These are phyloP conservation scores for Russula ochroleuca DNA, from an alignment of 768 basidiomycete genomes.

Conservation along the genomic window DNA sequence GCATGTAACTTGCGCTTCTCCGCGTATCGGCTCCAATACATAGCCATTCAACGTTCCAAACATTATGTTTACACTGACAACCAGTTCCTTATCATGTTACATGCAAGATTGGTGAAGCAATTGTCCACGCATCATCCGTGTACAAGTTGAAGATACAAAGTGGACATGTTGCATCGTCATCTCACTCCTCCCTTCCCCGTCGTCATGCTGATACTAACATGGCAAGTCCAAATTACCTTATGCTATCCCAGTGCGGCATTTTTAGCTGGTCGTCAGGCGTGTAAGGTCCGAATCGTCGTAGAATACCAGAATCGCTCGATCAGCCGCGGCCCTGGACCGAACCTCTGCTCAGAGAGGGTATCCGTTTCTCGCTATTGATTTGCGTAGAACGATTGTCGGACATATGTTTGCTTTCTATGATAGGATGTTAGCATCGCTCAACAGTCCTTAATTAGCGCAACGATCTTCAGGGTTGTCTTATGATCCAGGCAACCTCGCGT, in stretches of 20 bases:
- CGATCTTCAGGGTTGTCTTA: too few species aligned
- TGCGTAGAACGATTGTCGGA: constrained; percentile 3
- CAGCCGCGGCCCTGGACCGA: constrained; percentile 76
- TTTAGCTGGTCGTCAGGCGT: too few species aligned
- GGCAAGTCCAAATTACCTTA: constrained; percentile 42
- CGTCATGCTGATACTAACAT: constrained; percentile 87
- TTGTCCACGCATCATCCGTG: constrained; percentile 86
- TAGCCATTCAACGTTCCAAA: too few species aligned
- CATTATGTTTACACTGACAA: constrained; percentile 99
- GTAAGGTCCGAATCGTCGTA: constrained; percentile 91
- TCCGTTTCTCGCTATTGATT: constrained; percentile 38
- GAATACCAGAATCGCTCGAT: constrained; percentile 94
- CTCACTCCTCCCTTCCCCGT: constrained; percentile 93
- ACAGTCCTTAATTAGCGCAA: too few species aligned
- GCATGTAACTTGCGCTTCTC: too few species aligned
- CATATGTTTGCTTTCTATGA: constrained; percentile 32
- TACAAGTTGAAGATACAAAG: constrained; percentile 69
- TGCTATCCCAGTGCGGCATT: neutral
- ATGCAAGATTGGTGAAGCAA: constrained; percentile 83
- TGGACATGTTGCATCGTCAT: constrained; percentile 95
- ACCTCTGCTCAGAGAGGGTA: constrained; percentile 79
- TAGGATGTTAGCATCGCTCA: too few species aligned
- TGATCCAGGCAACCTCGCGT: too few species aligned
- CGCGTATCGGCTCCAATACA: too few species aligned
- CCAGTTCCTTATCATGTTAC: constrained; percentile 89